Percentiles rank a stretch among this genome's conserved stretches.
Evolutionary conservation across 2,329 filamentous ascomycete species (phyloP).

Genomic region (Stagonosporopsis rhizophila): DNA sequence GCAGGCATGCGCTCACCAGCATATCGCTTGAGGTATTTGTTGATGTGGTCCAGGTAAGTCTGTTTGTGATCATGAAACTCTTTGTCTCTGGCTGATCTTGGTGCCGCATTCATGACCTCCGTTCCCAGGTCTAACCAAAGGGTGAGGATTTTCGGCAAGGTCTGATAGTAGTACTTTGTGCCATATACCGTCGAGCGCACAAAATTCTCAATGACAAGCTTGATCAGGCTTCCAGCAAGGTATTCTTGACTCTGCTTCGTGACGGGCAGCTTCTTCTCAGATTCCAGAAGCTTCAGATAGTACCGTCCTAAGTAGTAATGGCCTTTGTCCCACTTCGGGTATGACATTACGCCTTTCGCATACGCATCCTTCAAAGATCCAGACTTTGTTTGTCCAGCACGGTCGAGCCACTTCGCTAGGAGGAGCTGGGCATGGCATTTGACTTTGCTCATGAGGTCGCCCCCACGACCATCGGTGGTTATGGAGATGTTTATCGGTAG

Average conservation of each 20-base stretch:
- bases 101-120: slow-evolving; percentile 59
- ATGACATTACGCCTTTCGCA: slow-evolving; percentile 76
- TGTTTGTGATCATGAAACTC: slow-evolving; percentile 41
- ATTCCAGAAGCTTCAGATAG: slow-evolving; percentile 95
- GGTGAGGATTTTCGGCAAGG: slow-evolving; percentile 87
- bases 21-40: slow-evolving; percentile 81
- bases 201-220: slow-evolving; percentile 93
- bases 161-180: slow-evolving; percentile 96
- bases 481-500: slow-evolving; percentile 45
- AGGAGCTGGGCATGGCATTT: slow-evolving; percentile 84
- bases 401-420: slow-evolving; percentile 95
- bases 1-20: slow-evolving; percentile 70
- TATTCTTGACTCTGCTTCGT: slow-evolving; percentile 68
- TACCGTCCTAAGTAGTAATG: slow-evolving; percentile 97
- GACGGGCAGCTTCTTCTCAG: slow-evolving; percentile 77
- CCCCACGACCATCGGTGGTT: slow-evolving; percentile 48
- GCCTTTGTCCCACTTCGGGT: slow-evolving; percentile 86
- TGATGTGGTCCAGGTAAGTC: slow-evolving; percentile 42
- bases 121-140: slow-evolving; percentile 93
- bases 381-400: slow-evolving; percentile 90
- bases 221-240: slow-evolving; percentile 81
- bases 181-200: slow-evolving; percentile 85
- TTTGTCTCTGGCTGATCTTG: slow-evolving; percentile 35
- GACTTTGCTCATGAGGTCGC: slow-evolving; percentile 62
- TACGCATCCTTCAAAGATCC: slow-evolving; percentile 75